phyloP scores from a whole-genome alignment of 163 green algal genomes.

The Scenedesmus sp. region DNA sequence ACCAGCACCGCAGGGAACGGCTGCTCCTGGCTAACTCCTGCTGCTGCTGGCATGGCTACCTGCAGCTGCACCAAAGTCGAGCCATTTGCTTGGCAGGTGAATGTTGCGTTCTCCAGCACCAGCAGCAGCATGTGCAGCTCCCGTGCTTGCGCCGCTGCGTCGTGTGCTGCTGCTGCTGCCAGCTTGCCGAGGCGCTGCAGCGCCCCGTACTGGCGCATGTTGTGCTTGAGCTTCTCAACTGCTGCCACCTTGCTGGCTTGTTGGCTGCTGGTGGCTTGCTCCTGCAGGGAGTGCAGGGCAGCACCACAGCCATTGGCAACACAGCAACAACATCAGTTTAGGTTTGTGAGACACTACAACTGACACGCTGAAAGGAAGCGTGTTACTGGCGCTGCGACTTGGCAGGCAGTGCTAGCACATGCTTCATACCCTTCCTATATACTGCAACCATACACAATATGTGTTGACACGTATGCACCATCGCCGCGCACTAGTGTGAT shows the following conservation, averaged over 20 bases:
- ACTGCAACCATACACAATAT: neutral
- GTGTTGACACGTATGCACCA: neutral
- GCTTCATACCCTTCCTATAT: neutral
- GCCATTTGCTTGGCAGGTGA: conserved; percentile 62
- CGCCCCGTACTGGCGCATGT: conserved; percentile 38
- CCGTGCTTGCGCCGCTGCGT: neutral
- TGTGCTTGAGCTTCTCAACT: conserved; percentile 48
- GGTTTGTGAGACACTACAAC: too few relatives aligned
- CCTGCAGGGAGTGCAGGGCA: conserved; percentile 10
- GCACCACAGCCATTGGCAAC: neutral
- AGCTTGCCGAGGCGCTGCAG: conserved; percentile 41
- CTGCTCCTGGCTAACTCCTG: neutral
- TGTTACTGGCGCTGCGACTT: too few relatives aligned
- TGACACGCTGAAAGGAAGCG: too few relatives aligned
- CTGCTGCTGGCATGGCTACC: conserved; percentile 35
- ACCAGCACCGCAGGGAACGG: conserved; percentile 54
- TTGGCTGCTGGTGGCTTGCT: conserved; percentile 50
- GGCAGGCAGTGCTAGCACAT: too few relatives aligned
- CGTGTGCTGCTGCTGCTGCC: conserved; percentile 16
- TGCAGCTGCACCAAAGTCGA: conserved; percentile 45
- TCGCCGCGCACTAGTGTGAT: conserved; percentile 17
- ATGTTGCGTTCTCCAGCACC: conserved; percentile 70
- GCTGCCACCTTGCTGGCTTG: conserved; percentile 34
- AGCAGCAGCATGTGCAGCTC: conserved; percentile 50
- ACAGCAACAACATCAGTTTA: too few relatives aligned